Evolutionary conservation across 345 rosid genomes (phyloP), one percentile per base, ranked within the genome.

Genomic region (Boechera stricta): DNA sequence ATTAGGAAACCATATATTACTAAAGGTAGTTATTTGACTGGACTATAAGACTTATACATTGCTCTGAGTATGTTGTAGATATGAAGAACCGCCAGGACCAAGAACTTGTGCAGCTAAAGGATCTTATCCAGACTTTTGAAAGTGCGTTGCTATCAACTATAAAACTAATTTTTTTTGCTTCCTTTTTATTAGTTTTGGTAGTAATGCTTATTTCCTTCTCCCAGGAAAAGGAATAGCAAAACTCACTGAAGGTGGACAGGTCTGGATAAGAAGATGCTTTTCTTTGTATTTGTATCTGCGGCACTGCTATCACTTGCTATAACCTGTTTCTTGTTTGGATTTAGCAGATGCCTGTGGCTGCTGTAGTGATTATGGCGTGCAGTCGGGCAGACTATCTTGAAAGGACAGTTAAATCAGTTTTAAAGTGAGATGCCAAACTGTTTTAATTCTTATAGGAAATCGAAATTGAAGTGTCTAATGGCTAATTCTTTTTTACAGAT

Each of bases 361-460:
- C 99, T 49, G 89, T 95, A 66, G 98, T 95, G 68, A 85, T 92
- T 79, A 95, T 95, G 99, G 99, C 99, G 3, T 95, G 99, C 90
- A 95, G 89, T 74, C 97, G 97, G 55, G 96, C 98, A 53, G 98
- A 95, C 85, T 95, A 95, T 87, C 82, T 95, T 64, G 93, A 90
- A 76, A 83, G 96, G 85, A 95, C 99, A 41, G 64, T 95, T 51
- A 69, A 83, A 12, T 95, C 99, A 61, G 81, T 93, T 62, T 81
- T 92, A 47, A 95, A 84, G 99, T 95, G 76, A 57, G 82, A 62
- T 21, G 29, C 76, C 33, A 24, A 26, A 67, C 59, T 66, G n/a
- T 4, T 67, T 73, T 47, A 13, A 10, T 26, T 18, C 36, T 35
- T n/a, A 2, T 21, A 47, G 5, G 8, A 73, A 32, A 18, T 74